Evolutionary conservation across 2,329 filamentous ascomycete genomes (phyloP).

Genomic region (Alternaria postmessia): DNA sequence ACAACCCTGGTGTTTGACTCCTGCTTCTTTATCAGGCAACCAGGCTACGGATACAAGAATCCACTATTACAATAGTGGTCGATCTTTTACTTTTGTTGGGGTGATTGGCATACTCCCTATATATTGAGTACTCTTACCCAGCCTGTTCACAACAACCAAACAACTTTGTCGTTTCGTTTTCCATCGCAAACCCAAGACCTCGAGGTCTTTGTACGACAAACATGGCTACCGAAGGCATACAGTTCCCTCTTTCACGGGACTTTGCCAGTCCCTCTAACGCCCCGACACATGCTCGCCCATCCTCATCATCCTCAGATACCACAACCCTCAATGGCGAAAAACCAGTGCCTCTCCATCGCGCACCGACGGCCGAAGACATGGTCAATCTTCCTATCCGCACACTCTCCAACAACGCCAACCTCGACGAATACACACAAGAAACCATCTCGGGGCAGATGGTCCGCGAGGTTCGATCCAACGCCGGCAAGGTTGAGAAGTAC

Average conservation of each 20-base stretch:
- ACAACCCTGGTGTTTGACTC: not conserved
- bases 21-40: not conserved
- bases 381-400: constrained; percentile 72
- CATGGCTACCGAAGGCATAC: constrained; percentile 30
- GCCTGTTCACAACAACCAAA: not conserved
- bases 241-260: constrained; percentile 19
- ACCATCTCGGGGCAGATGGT: constrained; percentile 69
- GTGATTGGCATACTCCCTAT: not conserved
- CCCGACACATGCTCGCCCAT: constrained; percentile 16
- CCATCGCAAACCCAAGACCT: not conserved
- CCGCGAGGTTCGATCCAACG: constrained; percentile 63
- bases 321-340: constrained; percentile 19
- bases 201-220: not conserved
- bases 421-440: constrained; percentile 73
- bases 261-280: constrained; percentile 15
- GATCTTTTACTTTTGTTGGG: not conserved
- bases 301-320: constrained; percentile 24
- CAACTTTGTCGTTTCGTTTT: not conserved
- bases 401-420: constrained; percentile 61
- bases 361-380: constrained; percentile 52
- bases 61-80: not conserved
- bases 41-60: not conserved
- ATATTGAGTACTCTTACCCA: not conserved
- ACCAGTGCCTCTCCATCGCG: constrained; percentile 23
- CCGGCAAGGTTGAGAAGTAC: constrained; percentile 59